These are phyloP conservation scores for Leccinum broughii DNA, from an alignment of 768 basidiomycete genomes.

Conservation along the genomic window DNA sequence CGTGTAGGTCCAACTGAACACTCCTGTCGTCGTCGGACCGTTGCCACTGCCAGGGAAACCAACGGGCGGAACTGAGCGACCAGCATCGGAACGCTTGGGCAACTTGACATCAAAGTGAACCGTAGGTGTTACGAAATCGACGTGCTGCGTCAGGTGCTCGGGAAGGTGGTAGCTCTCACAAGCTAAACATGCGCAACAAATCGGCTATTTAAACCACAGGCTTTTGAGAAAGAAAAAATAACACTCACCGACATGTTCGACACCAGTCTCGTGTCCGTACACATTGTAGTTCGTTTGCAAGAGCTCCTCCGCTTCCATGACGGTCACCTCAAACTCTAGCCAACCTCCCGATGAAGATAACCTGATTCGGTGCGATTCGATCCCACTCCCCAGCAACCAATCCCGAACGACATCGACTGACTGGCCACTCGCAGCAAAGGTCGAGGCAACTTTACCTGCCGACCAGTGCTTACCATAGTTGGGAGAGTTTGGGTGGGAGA, in stretches of 20 bases:
- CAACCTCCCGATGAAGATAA: constrained; percentile 37
- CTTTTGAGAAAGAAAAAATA: neutral
- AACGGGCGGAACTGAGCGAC: neutral
- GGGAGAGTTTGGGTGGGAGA: constrained; percentile 45
- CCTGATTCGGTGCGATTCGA: constrained; percentile 36
- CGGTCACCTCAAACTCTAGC: constrained; percentile 42
- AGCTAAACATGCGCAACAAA: constrained; percentile 19
- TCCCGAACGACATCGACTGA: constrained; percentile 38
- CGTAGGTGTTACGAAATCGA: constrained; percentile 47
- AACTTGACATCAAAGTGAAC: constrained; percentile 41
- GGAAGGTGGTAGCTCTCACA: constrained; percentile 45
- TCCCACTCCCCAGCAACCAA: constrained; percentile 42
- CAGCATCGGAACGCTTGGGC: constrained; percentile 16
- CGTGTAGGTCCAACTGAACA: constrained; percentile 3
- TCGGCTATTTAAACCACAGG: neutral
- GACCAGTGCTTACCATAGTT: constrained; percentile 50
- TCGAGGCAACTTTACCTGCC: constrained; percentile 37
- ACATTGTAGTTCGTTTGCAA: constrained; percentile 44
- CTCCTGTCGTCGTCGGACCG: constrained; percentile 23
- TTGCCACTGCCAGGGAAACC: constrained; percentile 21
- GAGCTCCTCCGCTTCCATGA: constrained; percentile 44
- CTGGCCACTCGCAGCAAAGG: constrained; percentile 41
- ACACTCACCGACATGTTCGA: constrained; percentile 38
- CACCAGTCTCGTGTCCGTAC: constrained; percentile 41
- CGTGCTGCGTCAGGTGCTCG: constrained; percentile 35